Evolutionary conservation across 257 asterid genomes (phyloP).

Genomic region (Phtheirospermum japonicum): DNA sequence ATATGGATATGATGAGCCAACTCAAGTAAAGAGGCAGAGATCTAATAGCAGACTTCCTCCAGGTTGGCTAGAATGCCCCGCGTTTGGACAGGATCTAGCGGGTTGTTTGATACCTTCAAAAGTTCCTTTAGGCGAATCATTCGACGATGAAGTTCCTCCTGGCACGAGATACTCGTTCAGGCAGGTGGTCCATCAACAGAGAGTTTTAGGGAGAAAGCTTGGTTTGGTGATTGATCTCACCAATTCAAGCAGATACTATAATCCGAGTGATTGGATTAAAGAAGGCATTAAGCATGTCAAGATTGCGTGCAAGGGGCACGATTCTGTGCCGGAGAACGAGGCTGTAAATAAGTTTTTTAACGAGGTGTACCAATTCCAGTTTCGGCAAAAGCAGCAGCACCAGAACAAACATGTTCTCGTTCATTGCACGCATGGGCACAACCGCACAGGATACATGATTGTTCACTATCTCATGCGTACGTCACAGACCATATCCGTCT

Average conservation of each 20-base stretch:
- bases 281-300: slow-evolving; percentile 91
- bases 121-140: slow-evolving; percentile 87
- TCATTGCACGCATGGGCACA: slow-evolving; percentile 99
- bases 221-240: too few species aligned
- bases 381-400: slow-evolving; percentile 71
- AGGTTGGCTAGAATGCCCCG: slow-evolving; percentile 98
- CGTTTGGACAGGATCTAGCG: slow-evolving; percentile 70
- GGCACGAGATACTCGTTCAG: slow-evolving; percentile 97
- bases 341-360: slow-evolving; percentile 76
- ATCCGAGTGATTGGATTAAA: too few species aligned
- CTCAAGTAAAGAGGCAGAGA: slow-evolving; percentile 61
- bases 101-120: slow-evolving; percentile 87
- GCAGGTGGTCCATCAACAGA: too few species aligned
- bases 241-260: too few species aligned
- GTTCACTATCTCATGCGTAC: slow-evolving; percentile 93
- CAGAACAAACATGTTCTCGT: slow-evolving; percentile 77
- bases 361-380: slow-evolving; percentile 83
- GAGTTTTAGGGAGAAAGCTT: too few species aligned
- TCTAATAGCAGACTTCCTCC: slow-evolving; percentile 71
- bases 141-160: slow-evolving; percentile 61
- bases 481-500: slow-evolving; percentile 62
- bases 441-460: slow-evolving; percentile 97
- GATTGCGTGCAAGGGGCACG: slow-evolving; percentile 98
- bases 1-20: slow-evolving; percentile 50
- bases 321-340: slow-evolving; percentile 92